Percentiles rank a stretch among this genome's conserved stretches.
Conservation (phyloP, 768 basidiomycete genomes). For the Cystobasidium ongulense region DNA sequence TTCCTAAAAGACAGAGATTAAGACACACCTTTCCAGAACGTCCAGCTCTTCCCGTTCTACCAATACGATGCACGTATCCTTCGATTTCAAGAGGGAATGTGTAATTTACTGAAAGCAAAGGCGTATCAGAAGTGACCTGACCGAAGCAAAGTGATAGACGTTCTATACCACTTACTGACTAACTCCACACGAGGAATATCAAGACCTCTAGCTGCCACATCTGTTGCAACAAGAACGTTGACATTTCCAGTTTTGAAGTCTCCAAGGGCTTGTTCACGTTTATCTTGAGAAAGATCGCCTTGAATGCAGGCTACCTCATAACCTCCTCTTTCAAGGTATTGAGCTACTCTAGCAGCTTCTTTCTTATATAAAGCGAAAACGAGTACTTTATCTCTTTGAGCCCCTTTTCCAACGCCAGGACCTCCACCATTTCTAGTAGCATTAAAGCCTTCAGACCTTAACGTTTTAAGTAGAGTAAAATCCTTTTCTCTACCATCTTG, state of each 20-base stretch:
- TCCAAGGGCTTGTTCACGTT: conserved; percentile 74
- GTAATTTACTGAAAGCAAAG: conserved; percentile 15
- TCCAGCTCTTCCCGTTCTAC: conserved; percentile 83
- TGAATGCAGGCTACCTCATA: conserved; percentile 49
- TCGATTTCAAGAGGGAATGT: conserved; percentile 36
- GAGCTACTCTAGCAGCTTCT: conserved; percentile 77
- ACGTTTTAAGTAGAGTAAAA: conserved; percentile 33
- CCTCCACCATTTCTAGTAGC: conserved; percentile 42
- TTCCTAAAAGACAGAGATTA: neutral
- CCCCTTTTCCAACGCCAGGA: conserved; percentile 53
- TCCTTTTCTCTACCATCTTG: conserved; percentile 39
- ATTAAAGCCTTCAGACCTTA: conserved; percentile 38
- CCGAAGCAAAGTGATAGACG: conserved; percentile 1
- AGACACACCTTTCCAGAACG: conserved; percentile 53
- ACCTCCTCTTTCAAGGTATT: conserved; percentile 62
- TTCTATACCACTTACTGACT: conserved; percentile 54
- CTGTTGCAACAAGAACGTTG: conserved; percentile 79
- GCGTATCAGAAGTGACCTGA: neutral
- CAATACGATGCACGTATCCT: conserved; percentile 60
- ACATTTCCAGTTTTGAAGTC: conserved; percentile 75
- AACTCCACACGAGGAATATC: conserved; percentile 93
- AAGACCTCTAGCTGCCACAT: conserved; percentile 91
- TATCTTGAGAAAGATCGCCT: conserved; percentile 69
- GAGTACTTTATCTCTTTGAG: conserved; percentile 50
- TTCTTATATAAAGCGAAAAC: conserved; percentile 97